Conservation (phyloP, 2,329 filamentous ascomycete species). For the Byssochlamys sp. region DNA sequence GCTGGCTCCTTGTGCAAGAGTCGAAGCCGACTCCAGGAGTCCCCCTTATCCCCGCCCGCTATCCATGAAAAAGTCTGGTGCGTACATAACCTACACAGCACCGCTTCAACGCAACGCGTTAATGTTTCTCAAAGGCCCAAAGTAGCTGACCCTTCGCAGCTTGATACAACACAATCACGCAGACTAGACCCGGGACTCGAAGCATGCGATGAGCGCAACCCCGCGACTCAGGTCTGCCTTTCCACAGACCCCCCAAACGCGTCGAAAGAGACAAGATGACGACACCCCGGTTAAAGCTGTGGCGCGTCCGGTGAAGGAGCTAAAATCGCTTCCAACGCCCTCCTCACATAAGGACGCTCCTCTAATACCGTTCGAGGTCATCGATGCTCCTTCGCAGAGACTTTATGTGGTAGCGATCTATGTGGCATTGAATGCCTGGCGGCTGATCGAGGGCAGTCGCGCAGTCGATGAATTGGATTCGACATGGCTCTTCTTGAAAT, state of each 20-base stretch:
- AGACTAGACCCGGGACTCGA: slow-evolving; percentile 7
- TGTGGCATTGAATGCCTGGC: slow-evolving; percentile 65
- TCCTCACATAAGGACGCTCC: slow-evolving; percentile 38
- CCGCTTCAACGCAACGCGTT: background rate
- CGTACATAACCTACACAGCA: background rate
- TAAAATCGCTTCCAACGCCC: slow-evolving; percentile 16
- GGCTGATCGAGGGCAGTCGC: slow-evolving; percentile 74
- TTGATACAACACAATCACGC: background rate
- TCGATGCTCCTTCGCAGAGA: slow-evolving; percentile 85
- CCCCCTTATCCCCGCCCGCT: background rate
- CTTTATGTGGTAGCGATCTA: slow-evolving; percentile 80
- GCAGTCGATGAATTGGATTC: slow-evolving; percentile 76
- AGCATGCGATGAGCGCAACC: slow-evolving; percentile 72
- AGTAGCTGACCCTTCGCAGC: background rate
- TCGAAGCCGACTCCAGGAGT: background rate
- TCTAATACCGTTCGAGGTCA: slow-evolving; percentile 66
- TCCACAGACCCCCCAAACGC: slow-evolving; percentile 59
- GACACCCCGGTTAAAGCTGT: slow-evolving; percentile 18
- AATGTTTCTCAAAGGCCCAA: background rate
- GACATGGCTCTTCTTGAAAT: slow-evolving; percentile 87
- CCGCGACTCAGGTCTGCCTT: slow-evolving; percentile 74
- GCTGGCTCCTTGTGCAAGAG: background rate
- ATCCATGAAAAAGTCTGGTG: background rate
- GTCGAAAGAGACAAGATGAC: slow-evolving; percentile 26
- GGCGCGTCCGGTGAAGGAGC: slow-evolving; percentile 13